These are phyloP conservation scores for Exophiala xenobiotica DNA, from an alignment of 2,329 filamentous ascomycete species.

Conservation along the genomic window DNA sequence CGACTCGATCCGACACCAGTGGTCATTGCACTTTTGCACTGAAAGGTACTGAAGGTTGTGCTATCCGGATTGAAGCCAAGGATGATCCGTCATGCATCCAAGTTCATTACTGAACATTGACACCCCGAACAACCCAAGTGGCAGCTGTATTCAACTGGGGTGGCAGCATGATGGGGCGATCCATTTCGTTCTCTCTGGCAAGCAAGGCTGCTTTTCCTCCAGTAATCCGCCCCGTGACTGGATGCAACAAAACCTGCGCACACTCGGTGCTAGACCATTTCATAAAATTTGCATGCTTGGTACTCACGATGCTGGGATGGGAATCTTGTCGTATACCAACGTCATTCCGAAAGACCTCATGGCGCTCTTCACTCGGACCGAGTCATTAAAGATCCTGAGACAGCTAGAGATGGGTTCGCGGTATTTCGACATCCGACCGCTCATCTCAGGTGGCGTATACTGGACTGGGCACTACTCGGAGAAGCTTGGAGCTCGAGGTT, in stretches of 20 bases:
- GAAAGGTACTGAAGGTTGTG: not conserved
- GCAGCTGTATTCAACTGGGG: slow-evolving; percentile 36
- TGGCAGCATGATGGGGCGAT: slow-evolving; percentile 39
- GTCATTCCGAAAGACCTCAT: slow-evolving; percentile 34
- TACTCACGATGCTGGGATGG: slow-evolving; percentile 53
- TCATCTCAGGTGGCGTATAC: slow-evolving; percentile 41
- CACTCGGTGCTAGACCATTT: slow-evolving; percentile 41
- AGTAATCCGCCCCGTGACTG: slow-evolving; percentile 39
- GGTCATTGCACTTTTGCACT: not conserved
- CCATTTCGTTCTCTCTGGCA: slow-evolving; percentile 42
- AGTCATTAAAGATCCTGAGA: slow-evolving; percentile 41
- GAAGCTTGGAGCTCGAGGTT: slow-evolving; percentile 49
- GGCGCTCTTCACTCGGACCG: slow-evolving; percentile 11
- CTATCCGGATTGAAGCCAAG: slow-evolving; percentile 24
- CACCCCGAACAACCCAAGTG: slow-evolving; percentile 33
- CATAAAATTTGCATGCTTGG: slow-evolving; percentile 52
- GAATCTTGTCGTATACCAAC: slow-evolving; percentile 27
- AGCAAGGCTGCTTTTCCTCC: slow-evolving; percentile 39
- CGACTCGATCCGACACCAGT: not conserved
- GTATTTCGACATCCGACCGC: slow-evolving; percentile 50
- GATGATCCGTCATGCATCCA: slow-evolving; percentile 2
- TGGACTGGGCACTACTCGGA: slow-evolving; percentile 45
- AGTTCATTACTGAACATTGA: slow-evolving; percentile 13
- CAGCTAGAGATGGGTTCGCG: slow-evolving; percentile 49
- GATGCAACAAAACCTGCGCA: slow-evolving; percentile 42